Base-by-base conservation (phyloP, 495 filamentous ascomycete species). In the Penicillium parvum region DNA sequence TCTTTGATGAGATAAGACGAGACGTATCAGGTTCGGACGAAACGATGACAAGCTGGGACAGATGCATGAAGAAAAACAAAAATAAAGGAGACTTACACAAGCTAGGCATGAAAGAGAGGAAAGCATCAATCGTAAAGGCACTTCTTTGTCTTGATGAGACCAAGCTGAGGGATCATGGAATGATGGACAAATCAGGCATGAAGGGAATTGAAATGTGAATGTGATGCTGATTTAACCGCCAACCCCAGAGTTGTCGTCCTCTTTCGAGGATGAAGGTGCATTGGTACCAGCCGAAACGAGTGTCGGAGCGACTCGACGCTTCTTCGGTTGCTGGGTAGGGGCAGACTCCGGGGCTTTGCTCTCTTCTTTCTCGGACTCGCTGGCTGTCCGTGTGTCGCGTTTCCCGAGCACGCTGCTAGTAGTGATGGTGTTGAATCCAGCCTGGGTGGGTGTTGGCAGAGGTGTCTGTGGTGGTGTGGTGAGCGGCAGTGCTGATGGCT, bases 401-500 rank as follows among this genome's bases (percentile, higher is more conserved):
- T 83, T 83, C 1, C 79, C 79, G 14, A 83, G 55, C 4, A 79
- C 69, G 36, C 65, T 76, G 28, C 57, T 60, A 37, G 63, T 67
- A 28, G 62, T 58, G 2, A 61, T 69, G 16, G 63, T 45, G 11
- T n/a, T n/a, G n/a, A n/a, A n/a, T n/a, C 71, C 71, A 34, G 72
- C 72, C 34, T 66, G 66, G 11, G 63, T 61, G 14, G 57, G 47
- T 7, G 59, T 58, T 14, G 70, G 63, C 37, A 80, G 64, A 9
- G 88, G 86, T 6, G 88, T 94, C 62, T 89, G 82, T 2, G 88
- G 88, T 16, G 88, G 88, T 4, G 88, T 92, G 3, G 83, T 82
- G 33, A 88, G 72, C 7, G 79, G 79, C 16, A 83, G 63, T 44
- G 79, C 76, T 7, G 61, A 47, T 11, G 65, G 70, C 28, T 68